Evolutionary conservation across 768 basidiomycete species (phyloP).

Genomic region (Suillus plorans): DNA sequence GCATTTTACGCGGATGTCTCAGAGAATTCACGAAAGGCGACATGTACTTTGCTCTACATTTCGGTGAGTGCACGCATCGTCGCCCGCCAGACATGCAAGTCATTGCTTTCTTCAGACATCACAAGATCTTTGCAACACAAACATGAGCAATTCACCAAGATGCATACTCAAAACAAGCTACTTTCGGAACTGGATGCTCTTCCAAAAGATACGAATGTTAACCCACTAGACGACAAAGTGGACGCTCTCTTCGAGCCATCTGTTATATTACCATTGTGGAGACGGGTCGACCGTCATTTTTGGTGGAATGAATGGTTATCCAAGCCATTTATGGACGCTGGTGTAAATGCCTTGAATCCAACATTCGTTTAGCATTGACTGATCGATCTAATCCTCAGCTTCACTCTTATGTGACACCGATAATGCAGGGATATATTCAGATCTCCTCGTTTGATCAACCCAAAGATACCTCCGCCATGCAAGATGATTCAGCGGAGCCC

Average conservation of each 20-base stretch:
- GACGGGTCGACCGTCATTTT: conserved; percentile 84
- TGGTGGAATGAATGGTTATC: conserved; percentile 96
- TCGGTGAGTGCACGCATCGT: conserved; percentile 50
- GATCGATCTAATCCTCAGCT: conserved; percentile 41
- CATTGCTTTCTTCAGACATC: conserved; percentile 50
- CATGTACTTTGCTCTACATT: conserved; percentile 89
- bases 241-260: conserved; percentile 70
- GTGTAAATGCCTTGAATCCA: conserved; percentile 47
- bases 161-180: conserved; percentile 57
- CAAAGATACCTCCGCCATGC: conserved; percentile 35
- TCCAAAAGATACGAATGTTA: conserved; percentile 32
- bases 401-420: conserved; percentile 83
- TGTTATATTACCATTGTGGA: conserved; percentile 83
- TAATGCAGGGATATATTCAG: conserved; percentile 94
- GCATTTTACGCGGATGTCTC: conserved; percentile 78
- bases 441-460: conserved; percentile 65
- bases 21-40: conserved; percentile 78
- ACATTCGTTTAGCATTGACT: not conserved
- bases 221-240: conserved; percentile 35
- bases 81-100: not conserved
- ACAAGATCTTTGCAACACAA: conserved; percentile 84
- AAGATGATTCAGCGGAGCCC: conserved; percentile 35
- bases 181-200: conserved; percentile 59
- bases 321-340: conserved; percentile 83
- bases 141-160: conserved; percentile 59